Conservation (phyloP, 2,329 filamentous ascomycete genomes). For the Diplodia mutila region DNA sequence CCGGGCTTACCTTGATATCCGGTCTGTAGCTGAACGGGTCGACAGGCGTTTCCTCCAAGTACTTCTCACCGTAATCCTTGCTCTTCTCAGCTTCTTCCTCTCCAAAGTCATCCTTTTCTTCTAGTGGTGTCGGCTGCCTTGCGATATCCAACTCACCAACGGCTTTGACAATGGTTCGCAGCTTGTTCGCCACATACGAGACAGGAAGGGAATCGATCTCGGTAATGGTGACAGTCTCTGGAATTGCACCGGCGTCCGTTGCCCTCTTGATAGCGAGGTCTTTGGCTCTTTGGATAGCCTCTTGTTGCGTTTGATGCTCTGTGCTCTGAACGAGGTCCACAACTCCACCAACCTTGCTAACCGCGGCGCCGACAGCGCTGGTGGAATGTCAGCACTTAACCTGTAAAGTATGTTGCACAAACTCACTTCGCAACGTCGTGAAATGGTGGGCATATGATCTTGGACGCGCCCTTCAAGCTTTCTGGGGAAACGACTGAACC, state of each 20-base stretch:
- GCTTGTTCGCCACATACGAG: conserved; percentile 58
- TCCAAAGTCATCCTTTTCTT: conserved; percentile 19
- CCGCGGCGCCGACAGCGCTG: conserved; percentile 26
- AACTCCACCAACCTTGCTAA: conserved; percentile 26
- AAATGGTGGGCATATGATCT: conserved; percentile 48
- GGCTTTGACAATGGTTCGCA: conserved; percentile 57
- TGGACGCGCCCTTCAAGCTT: conserved; percentile 59
- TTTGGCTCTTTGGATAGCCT: conserved; percentile 27
- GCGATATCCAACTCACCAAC: conserved; percentile 55
- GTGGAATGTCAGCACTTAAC: conserved; percentile 33
- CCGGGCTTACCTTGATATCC: conserved; percentile 39
- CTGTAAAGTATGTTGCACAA: conserved; percentile 13
- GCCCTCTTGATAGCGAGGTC: conserved; percentile 51
- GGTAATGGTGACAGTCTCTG: conserved; percentile 52
- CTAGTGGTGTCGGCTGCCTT: conserved; percentile 30
- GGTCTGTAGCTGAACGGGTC: conserved; percentile 47
- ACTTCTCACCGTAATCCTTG: conserved; percentile 13
- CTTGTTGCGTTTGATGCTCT: conserved; percentile 35
- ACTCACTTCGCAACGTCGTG: conserved; percentile 25
- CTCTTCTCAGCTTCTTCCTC: conserved; percentile 24
- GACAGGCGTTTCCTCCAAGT: conserved; percentile 27
- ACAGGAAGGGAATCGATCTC: conserved; percentile 61
- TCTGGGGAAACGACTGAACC: conserved; percentile 63
- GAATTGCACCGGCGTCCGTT: conserved; percentile 51
- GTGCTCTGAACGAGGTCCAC: conserved; percentile 21